These are phyloP conservation scores for Areca catechu DNA, from an alignment of 176 grass and related monocot genomes.

Conservation along the genomic window DNA sequence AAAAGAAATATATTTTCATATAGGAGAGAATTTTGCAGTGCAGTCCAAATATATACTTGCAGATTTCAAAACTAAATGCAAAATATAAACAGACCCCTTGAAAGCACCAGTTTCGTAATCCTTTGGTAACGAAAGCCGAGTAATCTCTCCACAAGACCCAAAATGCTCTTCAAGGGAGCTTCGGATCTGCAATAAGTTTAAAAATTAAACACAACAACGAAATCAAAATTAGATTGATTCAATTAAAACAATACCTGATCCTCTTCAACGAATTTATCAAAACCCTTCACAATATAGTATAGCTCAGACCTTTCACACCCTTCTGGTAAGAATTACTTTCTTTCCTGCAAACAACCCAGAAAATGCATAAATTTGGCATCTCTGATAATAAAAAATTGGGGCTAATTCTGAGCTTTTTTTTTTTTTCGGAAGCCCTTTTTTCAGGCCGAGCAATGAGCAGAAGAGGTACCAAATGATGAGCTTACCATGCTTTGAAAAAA, in stretches of 20 bases:
- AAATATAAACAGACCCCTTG: slow-evolving; percentile 57
- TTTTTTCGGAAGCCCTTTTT: no score
- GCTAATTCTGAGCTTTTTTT: not conserved
- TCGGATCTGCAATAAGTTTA: slow-evolving; percentile 39
- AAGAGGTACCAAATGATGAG: no score
- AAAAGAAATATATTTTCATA: no score
- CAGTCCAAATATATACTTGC: not conserved
- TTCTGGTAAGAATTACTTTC: slow-evolving; percentile 51
- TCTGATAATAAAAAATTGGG: not conserved
- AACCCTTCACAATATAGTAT: slow-evolving; percentile 65
- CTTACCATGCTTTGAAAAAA: no score
- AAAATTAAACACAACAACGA: not conserved
- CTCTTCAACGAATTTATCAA: slow-evolving; percentile 40
- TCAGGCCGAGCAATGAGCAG: no score
- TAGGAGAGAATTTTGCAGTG: not conserved
- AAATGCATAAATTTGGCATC: no score
- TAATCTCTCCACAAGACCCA: slow-evolving; percentile 55
- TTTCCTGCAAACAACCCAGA: slow-evolving; percentile 24
- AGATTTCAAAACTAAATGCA: not conserved
- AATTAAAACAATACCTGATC: slow-evolving; percentile 32
- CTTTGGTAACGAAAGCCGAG: slow-evolving; percentile 48
- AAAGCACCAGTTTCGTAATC: slow-evolving; percentile 45
- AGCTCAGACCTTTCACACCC: slow-evolving; percentile 24
- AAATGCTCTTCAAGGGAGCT: slow-evolving; percentile 56
- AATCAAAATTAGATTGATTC: not conserved